Evolutionary conservation across 495 filamentous ascomycete genomes (phyloP), one percentile per base, ranked within the genome.

Genomic region (Aspergillus affinis): DNA sequence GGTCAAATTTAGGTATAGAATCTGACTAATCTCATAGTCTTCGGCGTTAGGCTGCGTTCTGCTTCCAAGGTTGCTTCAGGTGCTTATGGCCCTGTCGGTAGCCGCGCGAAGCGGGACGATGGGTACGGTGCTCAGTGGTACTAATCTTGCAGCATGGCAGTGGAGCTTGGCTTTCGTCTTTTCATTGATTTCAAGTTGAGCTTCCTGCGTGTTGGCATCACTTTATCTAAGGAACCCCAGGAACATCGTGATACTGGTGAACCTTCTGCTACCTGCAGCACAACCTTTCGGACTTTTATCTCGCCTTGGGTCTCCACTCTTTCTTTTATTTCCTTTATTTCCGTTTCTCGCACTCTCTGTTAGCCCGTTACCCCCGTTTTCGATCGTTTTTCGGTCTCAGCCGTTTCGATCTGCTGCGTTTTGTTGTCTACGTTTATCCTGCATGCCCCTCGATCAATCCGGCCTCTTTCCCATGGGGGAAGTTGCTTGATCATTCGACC

Each of bases 1-100:
- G 87, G 86, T 82, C 65, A 62, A 75, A 66, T 80, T 83, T 84
- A 83, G 86, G 86, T 82, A 80, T 79, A 82, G 79, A 82, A 81
- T 83, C 81, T 88, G 86, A 89, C 89, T 91, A 88, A 90, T 90
- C 76, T 84, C 84, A 86, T 88, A 91, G 88, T 90, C 85, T 89
- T 82, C 88, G 88, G 83, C 88, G 87, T 86, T 86, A 96, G 91
- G 91, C 90, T 93, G 80, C 91, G 90, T 83, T 93, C 91, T 82
- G 89, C 91, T 83, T 91, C 90, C 63, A 93, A 91, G 78, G 89
- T 86, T 76, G 87, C 88, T 81, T 80, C 81, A 71, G 73, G 74
- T 73, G 69, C 73, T 80, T 84, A 86, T 78, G 78, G 82, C 80
- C 82, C 86, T 76, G 84, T 85, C 71, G 81, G 81, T 71, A 86